Evolutionary conservation across 2,329 filamentous ascomycete species (phyloP), one percentile per base, ranked within the genome.

Genomic region (Magnaporthiopsis rhizophila): DNA sequence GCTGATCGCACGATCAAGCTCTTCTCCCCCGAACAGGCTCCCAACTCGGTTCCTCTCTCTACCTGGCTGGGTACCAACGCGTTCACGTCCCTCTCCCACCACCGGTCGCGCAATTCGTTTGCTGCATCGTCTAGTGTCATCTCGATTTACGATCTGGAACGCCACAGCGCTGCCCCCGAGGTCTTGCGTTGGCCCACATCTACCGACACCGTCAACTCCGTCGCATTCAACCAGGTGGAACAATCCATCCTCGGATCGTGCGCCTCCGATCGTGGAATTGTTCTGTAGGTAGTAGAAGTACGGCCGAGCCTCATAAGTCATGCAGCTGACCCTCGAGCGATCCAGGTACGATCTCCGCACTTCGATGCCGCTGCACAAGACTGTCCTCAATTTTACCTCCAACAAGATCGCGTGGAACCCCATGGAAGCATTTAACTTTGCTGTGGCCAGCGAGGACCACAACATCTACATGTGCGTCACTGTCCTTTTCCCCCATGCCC

Each of bases 381-480:
- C 90, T 0, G 83, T 92, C 15, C 84, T 98, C 69, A 90, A 86
- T 63, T 89, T 99, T 69, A 87, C 92, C 53, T 89, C 86, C 65
- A 97, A 97, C 78, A 85, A 88, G 61, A 83, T 97, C 63, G 84
- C 89, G 58, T 99, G 94, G 92, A 97, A 97, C 69, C 95, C 95
- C 0, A 95, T 97, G 89, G 73, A 75, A 61, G 73, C 73, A 15
- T 74, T 75, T 70, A 75, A 98, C 78, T 89, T 98, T 72, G 94
- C 92, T 21, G 87, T 93, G 36, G 95, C 91, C 15, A 96, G 90
- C 70, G 95, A 99, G 80, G 95, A 98, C 72, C 94, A 97, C 79
- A 96, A 96, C 75, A 84, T 90, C 67, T 74, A 96, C 76, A 84
- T 89, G 72, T 73, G 66, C 38, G 66, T 66, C 7, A 18, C 15